Evolutionary conservation across 2,329 filamentous ascomycete species (phyloP).

Genomic region (Triangularia verruculosa): DNA sequence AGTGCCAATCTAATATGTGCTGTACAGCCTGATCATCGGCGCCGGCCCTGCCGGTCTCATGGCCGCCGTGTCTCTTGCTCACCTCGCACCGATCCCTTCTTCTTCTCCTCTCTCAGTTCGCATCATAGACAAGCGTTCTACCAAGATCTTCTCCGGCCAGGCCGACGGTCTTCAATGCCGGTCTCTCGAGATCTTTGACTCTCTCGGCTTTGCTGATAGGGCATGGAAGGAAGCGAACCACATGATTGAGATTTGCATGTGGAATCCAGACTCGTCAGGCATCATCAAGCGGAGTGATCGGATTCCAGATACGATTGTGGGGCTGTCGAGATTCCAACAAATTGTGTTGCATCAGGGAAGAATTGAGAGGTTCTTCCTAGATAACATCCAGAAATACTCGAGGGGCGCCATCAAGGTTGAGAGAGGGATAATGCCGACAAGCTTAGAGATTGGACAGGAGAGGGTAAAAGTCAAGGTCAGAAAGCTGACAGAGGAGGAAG

Average conservation of each 20-base stretch:
- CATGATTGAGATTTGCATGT: slow-evolving; percentile 62
- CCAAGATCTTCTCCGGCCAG: slow-evolving; percentile 41
- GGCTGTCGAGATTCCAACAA: slow-evolving; percentile 61
- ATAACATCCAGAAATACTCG: slow-evolving; percentile 25
- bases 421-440: slow-evolving; percentile 52
- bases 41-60: slow-evolving; percentile 42
- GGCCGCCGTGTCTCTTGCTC: slow-evolving; percentile 43
- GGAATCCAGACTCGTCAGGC: slow-evolving; percentile 61
- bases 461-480: slow-evolving; percentile 57
- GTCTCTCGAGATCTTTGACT: slow-evolving; percentile 71
- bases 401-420: slow-evolving; percentile 45
- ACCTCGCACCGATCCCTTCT: slow-evolving; percentile 22
- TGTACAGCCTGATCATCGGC: slow-evolving; percentile 39
- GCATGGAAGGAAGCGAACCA: slow-evolving; percentile 66
- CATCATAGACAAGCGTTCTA: slow-evolving; percentile 45
- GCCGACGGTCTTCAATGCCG: slow-evolving; percentile 56
- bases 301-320: slow-evolving; percentile 60
- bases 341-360: slow-evolving; percentile 69
- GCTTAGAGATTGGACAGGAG: slow-evolving; percentile 50
- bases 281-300: slow-evolving; percentile 56
- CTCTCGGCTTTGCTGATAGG: slow-evolving; percentile 63
- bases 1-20: neutral
- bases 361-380: slow-evolving; percentile 60
- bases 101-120: slow-evolving; percentile 35
- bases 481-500: slow-evolving; percentile 53